Conservation (phyloP, 2,329 filamentous ascomycete species). For the Fusarium sp. region DNA sequence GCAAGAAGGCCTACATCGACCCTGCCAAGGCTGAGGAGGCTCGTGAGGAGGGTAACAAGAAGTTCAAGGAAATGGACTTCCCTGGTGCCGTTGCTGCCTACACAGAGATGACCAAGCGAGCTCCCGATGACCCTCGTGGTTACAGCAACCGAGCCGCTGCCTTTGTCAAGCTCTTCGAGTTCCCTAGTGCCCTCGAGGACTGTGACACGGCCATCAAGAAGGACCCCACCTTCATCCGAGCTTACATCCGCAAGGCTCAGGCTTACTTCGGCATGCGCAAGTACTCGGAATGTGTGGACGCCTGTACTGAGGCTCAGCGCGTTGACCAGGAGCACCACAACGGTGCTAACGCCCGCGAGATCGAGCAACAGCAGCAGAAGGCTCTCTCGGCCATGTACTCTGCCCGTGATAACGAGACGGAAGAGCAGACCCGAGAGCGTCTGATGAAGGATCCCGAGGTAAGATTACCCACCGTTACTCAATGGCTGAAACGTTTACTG, state of each 20-base stretch:
- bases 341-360: constrained; percentile 87
- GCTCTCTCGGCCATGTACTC: constrained; percentile 89
- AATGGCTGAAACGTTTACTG: constrained; percentile 32
- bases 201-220: constrained; percentile 91
- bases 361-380: constrained; percentile 94
- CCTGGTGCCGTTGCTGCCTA: constrained; percentile 94
- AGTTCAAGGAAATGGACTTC: constrained; percentile 98
- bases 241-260: constrained; percentile 96
- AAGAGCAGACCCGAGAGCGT: constrained; percentile 93
- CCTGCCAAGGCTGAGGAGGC: constrained; percentile 94
- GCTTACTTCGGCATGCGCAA: constrained; percentile 97
- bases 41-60: constrained; percentile 91
- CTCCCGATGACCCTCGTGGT: constrained; percentile 89
- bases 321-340: constrained; percentile 75
- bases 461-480: constrained; percentile 49
- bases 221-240: constrained; percentile 91
- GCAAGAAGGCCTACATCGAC: constrained; percentile 84
- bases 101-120: constrained; percentile 95
- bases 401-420: constrained; percentile 90
- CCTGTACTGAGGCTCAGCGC: constrained; percentile 80
- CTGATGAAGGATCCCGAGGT: constrained; percentile 92
- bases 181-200: constrained; percentile 92
- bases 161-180: constrained; percentile 95
- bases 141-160: constrained; percentile 98
- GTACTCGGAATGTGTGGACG: constrained; percentile 93